Evolutionary conservation across 352 stramenopile genomes (phyloP).

Genomic region (Phytopythium montanum): DNA sequence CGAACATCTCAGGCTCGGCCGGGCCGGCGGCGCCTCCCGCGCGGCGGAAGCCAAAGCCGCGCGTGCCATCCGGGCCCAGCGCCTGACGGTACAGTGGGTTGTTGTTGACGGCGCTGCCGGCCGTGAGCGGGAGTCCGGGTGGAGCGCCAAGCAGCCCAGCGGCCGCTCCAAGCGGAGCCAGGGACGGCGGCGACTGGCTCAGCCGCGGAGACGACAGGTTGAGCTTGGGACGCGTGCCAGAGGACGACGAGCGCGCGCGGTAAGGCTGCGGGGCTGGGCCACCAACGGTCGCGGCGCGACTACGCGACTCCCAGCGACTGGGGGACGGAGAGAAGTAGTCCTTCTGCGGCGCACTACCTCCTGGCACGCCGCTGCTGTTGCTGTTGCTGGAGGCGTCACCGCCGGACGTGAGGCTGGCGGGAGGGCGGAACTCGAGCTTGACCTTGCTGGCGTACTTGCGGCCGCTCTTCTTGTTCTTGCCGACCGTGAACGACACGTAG

Average conservation of each 20-base stretch:
- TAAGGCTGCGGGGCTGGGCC: constrained; percentile 40
- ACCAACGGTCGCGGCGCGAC: constrained; percentile 47
- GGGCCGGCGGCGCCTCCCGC: constrained; percentile 27
- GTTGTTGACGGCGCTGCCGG: constrained; percentile 49
- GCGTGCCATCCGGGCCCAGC: constrained; percentile 73
- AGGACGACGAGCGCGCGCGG: constrained; percentile 54
- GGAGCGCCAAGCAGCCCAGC: constrained; percentile 17
- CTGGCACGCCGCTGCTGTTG: constrained; percentile 23
- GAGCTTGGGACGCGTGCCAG: constrained; percentile 53
- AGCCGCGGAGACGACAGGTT: constrained; percentile 59
- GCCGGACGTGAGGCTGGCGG: constrained; percentile 38
- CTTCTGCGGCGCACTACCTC: constrained; percentile 47
- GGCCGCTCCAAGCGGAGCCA: not conserved
- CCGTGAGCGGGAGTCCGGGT: constrained; percentile 35
- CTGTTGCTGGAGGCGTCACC: constrained; percentile 11
- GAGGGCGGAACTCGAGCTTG: constrained; percentile 85
- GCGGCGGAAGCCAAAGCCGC: constrained; percentile 75
- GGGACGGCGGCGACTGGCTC: constrained; percentile 39
- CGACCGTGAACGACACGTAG: constrained; percentile 87
- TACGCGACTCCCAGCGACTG: constrained; percentile 55
- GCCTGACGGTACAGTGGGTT: constrained; percentile 71
- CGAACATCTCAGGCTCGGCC: constrained; percentile 47
- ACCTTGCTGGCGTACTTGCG: constrained; percentile 88
- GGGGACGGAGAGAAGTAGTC: constrained; percentile 52
- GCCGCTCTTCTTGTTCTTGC: constrained; percentile 89